A percentile compares a stretch with the other conserved stretches of the same genome.
These are phyloP conservation scores for Fusarium newnesense DNA, from an alignment of 2,329 filamentous ascomycete species.

Conservation along the genomic window DNA sequence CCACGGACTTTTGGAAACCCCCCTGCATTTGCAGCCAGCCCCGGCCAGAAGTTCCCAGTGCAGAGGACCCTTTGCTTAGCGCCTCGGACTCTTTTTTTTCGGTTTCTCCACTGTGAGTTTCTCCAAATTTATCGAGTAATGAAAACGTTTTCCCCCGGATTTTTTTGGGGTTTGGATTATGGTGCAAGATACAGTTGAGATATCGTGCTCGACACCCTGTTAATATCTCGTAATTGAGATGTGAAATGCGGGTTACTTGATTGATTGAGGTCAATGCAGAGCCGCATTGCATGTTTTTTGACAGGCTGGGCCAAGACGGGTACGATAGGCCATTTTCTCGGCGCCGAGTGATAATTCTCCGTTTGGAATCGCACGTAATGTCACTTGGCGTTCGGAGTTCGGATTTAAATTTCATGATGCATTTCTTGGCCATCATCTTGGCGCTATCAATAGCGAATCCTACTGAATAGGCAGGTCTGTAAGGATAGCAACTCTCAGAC, in stretches of 20 bases:
- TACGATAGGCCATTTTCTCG: conserved; percentile 9
- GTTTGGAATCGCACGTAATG: conserved; percentile 18
- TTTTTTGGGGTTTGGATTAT: conserved; percentile 2
- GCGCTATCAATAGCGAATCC: neutral
- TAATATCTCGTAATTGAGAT: conserved; percentile 6
- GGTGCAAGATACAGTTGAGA: conserved; percentile 10
- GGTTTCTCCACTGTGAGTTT: neutral
- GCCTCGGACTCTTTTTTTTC: neutral
- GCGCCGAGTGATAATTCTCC: neutral
- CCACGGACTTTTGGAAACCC: conserved; percentile 33
- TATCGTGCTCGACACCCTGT: conserved; percentile 25
- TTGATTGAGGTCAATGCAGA: conserved; percentile 2
- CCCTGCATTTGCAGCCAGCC: conserved; percentile 17
- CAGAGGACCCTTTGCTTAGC: conserved; percentile 37
- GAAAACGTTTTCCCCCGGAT: conserved; percentile 32
- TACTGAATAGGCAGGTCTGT: conserved; percentile 24
- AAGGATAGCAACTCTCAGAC: neutral
- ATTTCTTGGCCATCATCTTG: neutral
- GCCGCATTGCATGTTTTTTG: conserved; percentile 4
- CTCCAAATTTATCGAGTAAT: conserved; percentile 18
- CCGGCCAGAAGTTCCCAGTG: conserved; percentile 14
- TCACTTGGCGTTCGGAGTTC: neutral
- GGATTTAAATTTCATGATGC: neutral
- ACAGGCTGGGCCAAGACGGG: neutral
- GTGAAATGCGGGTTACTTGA: neutral